Base-by-base conservation (phyloP, 805 yeast species). In the Candida ficus region DNA sequence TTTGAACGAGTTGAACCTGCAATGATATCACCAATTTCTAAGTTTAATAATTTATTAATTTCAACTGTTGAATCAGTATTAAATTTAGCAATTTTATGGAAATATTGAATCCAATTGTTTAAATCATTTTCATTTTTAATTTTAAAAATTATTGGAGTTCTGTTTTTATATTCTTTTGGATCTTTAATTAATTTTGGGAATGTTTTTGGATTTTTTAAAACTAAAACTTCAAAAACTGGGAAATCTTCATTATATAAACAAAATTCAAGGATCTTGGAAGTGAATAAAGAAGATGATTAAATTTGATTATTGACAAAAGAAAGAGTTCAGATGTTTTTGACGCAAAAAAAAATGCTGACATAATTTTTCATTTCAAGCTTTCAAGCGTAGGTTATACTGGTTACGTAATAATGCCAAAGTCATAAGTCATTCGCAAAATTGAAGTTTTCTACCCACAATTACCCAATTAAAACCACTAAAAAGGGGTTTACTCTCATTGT, bases 1-100 rank as follows among this genome's bases (percentile, higher is more conserved):
- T 57, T 54, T 2, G 83, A 75, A 45, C 98, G 71, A n/a, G 84
- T 85, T n/a, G 88, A 71, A 12, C 84, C 72, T 3, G 90, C 91
- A 25, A 93, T 55, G 3, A 86, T 64, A 58, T 88, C 96, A 31
- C 95, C 96, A 2, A 72, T 62, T 32, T 68, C 47, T 17, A 87
- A 56, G 14, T 63, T 52, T 18, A 85, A 57, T 12, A 27, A 23
- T 23, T 28, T 28, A 17, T 41, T 41, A 18, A 41, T n/a, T 10
- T 31, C 37, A 17, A 3, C 8, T 2, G 28, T 33, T 5, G 29
- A 11, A 12, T 29, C 29, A 35, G 58, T 55, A 33, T 64, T 62
- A 33, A 68, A 58, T 5, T 59, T 49, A 3, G 64, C 66, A n/a
- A 61, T 47, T 2, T 46, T 30, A 11, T 43, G 29, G 34, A 69